Evolutionary conservation across 2,329 filamentous ascomycete genomes (phyloP), one percentile per base, ranked within the genome.

Genomic region (Pseudonectria foliicola): DNA sequence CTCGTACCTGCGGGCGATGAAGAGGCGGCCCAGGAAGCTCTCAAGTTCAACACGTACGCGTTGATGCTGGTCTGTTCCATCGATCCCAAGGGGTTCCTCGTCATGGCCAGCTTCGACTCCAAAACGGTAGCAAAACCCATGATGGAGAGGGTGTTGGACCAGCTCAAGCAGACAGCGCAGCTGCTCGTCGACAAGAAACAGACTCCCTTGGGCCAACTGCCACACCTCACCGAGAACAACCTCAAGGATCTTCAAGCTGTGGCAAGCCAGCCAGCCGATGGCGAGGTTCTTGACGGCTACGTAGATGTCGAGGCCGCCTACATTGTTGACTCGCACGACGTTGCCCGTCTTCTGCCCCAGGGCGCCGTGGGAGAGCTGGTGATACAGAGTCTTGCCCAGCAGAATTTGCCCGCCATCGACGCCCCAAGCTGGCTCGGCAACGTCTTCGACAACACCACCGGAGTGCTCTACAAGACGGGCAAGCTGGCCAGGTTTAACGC

Each of bases 41-140:
- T 80, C 44, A 71, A 71, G 47, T 72, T 73, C 51, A 72, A 71
- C 52, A 71, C 67, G 0, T 80, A 81, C 49, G 70, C 76, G 2
- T 67, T 83, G 23, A 81, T 82, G 64, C 59, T 82, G 13, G 77
- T 81, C 27, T 82, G 77, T 53, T 77, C 72, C 4, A 59, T 81
- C 6, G 69, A 75, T 25, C 62, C 68, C 3, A 62, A 66, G 40
- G 68, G 71, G 1, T 73, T 82, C 49, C 55, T 71, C 12, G 62
- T 78, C 37, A 78, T 77, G 61, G 76, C 77, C 1, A 79, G 77
- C 46, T 81, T 81, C 46, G 77, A 83, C 48, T 76, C 75, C 14
- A 70, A 71, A n/a, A 68, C 71, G 1, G 69, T 82, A 13, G 61
- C 62, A 13, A 63, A 60, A 23, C 56, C 60, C 15, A 64, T 69